Base-by-base conservation (phyloP, 495 filamentous ascomycete genomes). In the Venustampulla echinocandica region DNA sequence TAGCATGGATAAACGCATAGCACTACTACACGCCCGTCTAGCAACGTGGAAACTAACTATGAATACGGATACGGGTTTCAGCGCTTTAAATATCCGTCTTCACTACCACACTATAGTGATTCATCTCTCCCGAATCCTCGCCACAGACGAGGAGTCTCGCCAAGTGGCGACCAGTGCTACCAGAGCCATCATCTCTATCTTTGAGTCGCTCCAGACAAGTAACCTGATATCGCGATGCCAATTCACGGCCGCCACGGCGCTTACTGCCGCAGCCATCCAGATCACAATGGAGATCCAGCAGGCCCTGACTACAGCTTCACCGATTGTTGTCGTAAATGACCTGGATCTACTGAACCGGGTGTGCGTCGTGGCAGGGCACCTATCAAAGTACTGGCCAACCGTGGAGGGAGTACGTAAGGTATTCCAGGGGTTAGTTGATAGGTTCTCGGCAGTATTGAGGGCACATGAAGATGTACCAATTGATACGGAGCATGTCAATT, bases 1-100 rank as follows among this genome's bases (percentile, higher is more conserved):
- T 44, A 60, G 68, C 15, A 69, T 69, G 30, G 66, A 65, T 3
- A 57, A 69, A 19, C 58, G 61, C 14, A 62, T 63, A 64, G 55
- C 32, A 54, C 62, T 34, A 64, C 71, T 60, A 62, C 64, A 23
- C 61, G 65, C 39, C 68, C 67, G 42, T 63, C 65, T n/a, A 4
- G n/a, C n/a, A n/a, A n/a, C n/a, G n/a, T n/a, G n/a, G n/a, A n/a
- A n/a, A n/a, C n/a, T n/a, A n/a, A n/a, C n/a, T n/a, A n/a, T n/a
- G n/a, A n/a, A n/a, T n/a, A n/a, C n/a, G n/a, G n/a, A n/a, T n/a
- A n/a, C n/a, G n/a, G n/a, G n/a, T n/a, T n/a, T n/a, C n/a, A n/a
- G n/a, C n/a, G n/a, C n/a, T n/a, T n/a, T n/a, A n/a, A n/a, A n/a
- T n/a, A n/a, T n/a, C n/a, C n/a, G n/a, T n/a, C n/a, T n/a, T n/a